Base-by-base conservation (phyloP, 495 filamentous ascomycete genomes). In the Lasiosphaeris hirsuta region DNA sequence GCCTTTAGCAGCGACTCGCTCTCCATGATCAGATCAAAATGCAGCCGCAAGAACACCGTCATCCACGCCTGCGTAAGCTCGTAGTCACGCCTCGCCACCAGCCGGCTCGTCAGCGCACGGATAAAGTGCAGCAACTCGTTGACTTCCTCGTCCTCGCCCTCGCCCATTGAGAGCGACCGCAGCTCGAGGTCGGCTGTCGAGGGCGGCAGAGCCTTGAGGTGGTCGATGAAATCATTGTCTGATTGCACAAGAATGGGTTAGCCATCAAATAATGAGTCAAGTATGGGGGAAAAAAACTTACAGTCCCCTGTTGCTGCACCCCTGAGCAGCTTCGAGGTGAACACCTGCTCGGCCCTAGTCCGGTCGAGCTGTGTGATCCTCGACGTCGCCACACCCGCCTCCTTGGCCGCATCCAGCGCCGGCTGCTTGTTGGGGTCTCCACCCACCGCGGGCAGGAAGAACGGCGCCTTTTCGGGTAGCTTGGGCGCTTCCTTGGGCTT, bases 11-110 rank as follows among this genome's bases (percentile, higher is more conserved):
- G 65, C 39, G 57, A 46, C 62, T 70, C 62, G 63, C 66, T 75
- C 56, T 56, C 72, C 67, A 72, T 74, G 54, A 79, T 69, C 41
- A 75, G 40, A 62, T 80, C 78, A 51, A 75, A 77, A 72, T 97
- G 91, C 37, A 93, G 69, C 48, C 86, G 82, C 53, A 98, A 63
- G 63, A 97, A 94, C 0, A 97, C 92, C 13, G 85, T 83, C 89
- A 98, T 96, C 94, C 95, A 98, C 9, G 90, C 90, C 72, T 96
- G 91, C 40, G 90, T 86, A 46, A 98, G 79, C 68, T 98, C 94
- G 69, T 92, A 98, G 74, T 98, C 94, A 42, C 78, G 80, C 54
- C 82, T 82, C 40, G 79, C 74, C 15, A 72, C 71, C 23, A 97
- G 74, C 13, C 87, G 79, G 55, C 71, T 74, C 0, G 89, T 92